Conservation (phyloP, 371 early-diverging fungal species). For the Chytridium lagenaria region DNA sequence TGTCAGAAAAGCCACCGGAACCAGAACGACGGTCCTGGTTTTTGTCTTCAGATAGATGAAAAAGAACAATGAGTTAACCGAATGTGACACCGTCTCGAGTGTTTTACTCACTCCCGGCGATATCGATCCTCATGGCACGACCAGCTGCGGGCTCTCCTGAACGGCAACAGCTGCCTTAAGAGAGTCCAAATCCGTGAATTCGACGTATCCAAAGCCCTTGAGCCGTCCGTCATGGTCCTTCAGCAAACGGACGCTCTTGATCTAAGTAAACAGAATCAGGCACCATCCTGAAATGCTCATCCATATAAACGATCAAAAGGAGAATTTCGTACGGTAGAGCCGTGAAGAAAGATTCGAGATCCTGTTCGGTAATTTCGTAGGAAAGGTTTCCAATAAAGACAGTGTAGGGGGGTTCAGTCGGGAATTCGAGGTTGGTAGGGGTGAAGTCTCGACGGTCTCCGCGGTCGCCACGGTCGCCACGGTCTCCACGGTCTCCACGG, state of each 20-base stretch:
- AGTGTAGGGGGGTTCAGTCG: slow-evolving; percentile 86
- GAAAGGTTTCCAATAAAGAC: slow-evolving; percentile 89
- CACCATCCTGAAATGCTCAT: background rate
- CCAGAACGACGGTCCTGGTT: slow-evolving; percentile 23
- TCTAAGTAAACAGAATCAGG: too few species aligned
- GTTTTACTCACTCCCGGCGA: slow-evolving; percentile 71
- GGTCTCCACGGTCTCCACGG: too few species aligned
- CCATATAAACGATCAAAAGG: too few species aligned
- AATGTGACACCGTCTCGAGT: slow-evolving; percentile 11
- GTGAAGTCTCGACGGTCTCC: background rate
- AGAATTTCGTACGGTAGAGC: too few species aligned
- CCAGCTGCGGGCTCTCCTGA: slow-evolving; percentile 69
- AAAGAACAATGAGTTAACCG: background rate
- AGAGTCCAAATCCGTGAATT: slow-evolving; percentile 84
- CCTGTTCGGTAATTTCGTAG: slow-evolving; percentile 77
- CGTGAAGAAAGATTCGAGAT: slow-evolving; percentile 75
- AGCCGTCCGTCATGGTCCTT: slow-evolving; percentile 74
- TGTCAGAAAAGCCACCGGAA: slow-evolving; percentile 18
- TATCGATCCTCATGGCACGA: slow-evolving; percentile 80
- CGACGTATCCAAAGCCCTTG: slow-evolving; percentile 94
- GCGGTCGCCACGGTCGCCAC: too few species aligned
- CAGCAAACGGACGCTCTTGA: slow-evolving; percentile 54
- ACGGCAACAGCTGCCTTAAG: slow-evolving; percentile 76
- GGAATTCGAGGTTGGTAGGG: slow-evolving; percentile 49
- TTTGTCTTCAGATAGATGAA: slow-evolving; percentile 43